Base-by-base conservation (phyloP, 345 rosid genomes). In the Cardiospermum halicacabum region DNA sequence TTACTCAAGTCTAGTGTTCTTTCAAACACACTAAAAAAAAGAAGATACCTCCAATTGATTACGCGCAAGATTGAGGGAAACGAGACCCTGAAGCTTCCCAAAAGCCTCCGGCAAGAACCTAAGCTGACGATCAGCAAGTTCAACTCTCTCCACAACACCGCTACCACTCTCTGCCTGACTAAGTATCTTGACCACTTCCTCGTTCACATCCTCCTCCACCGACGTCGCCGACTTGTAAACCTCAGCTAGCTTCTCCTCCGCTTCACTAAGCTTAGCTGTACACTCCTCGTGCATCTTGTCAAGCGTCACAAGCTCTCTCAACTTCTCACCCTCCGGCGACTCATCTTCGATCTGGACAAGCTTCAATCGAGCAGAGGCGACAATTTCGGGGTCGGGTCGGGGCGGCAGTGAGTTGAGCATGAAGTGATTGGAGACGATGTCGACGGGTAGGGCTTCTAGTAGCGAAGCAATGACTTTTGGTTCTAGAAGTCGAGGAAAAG, bases 101-200 rank as follows among this genome's bases (percentile, higher is more conserved):
- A 91, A 83, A 28, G 84, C 87, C 81, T 94, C 93, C 5, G 97
- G 99, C 62, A 94, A 58, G 49, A 85, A 49, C 72, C 75, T 85
- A 69, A 94, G 56, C 59, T 69, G 79, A 68, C 85, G 75, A n/a
- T 81, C 80, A 11, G 90, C 77, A 65, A 94, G 85, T 64, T 87
- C 86, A 13, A 85, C 69, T 59, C 70, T 85, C 69, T 84, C 91
- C 56, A 91, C 24, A 43, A 24, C 70, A 22, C 69, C 2, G 16
- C 22, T 74, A 3, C 69, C 77, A 1, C 65, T 60, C 12, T 80
- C 89, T 3, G 81, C 82, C 18, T 77, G 81, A 65, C 75, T 70
- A 54, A 89, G 76, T 19, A 85, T 78, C 63, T 68, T 72, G 49
- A 81, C 80, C 47, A 91, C 93, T 53, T 80, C 81, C 72, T 78